Evolutionary conservation across 805 yeast genomes (phyloP), one percentile per base, ranked within the genome.

Genomic region (Maudiozyma serrabonitensis): DNA sequence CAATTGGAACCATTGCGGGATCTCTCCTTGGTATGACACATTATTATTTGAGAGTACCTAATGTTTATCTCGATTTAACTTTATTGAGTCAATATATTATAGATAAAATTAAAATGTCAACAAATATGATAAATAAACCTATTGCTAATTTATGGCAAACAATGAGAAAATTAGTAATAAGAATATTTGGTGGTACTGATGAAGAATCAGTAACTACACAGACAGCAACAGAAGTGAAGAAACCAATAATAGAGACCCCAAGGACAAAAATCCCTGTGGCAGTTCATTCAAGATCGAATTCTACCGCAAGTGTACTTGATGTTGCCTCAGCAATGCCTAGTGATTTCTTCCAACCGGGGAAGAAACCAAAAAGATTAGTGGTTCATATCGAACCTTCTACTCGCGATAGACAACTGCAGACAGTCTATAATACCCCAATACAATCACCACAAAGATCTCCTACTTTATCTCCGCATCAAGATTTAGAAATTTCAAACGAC

Each of bases 301-400:
- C 64, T 1, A 54, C 49, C 37, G 58, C 53, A 12, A 54, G 57
- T 40, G 54, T 56, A 6, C 42, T 60, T 43, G 49, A 56, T 26
- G 47, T 56, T 21, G 63, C 61, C 21, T 52, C 61, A 15, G 48
- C 52, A 38, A 47, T 60, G 40, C 64, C 66, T 11, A 56, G 58
- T 45, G 57, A 62, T 50, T 60, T 56, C 48, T 60, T 62, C 26
- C 64, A 62, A 48, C n/a, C 38, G 2, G 16, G 18, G 16, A n/a
- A 35, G 16, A 16, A 35, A 35, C 38, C 18, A 6, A 35, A 35
- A n/a, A n/a, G 11, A n/a, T 35, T 35, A n/a, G 38, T 35, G 4
- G 18, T 35, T n/a, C 18, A 35, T 15, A n/a, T 35, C 16, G 18
- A 35, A 35, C 38, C 43, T 11, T 19, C 31, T 13, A 15, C 32